Evolutionary conservation across 371 early-diverging fungal species (phyloP).

Genomic region (Mucor indicus): DNA sequence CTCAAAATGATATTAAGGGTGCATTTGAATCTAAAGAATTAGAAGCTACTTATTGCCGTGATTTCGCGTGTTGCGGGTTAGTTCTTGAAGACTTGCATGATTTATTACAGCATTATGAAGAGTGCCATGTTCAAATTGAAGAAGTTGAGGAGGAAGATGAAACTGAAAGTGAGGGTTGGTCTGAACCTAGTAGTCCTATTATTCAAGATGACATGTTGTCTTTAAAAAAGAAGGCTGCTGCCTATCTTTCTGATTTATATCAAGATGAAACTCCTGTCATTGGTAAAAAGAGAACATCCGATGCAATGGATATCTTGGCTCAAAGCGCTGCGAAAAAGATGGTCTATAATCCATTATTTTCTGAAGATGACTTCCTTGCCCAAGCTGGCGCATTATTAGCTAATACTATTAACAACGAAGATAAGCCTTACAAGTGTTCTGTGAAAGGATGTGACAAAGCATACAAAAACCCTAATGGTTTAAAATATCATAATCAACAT

Average conservation of each 20-base stretch:
- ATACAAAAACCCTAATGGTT: conserved; percentile 98
- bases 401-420: conserved; percentile 37
- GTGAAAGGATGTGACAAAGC: conserved; percentile 91
- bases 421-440: conserved; percentile 85
- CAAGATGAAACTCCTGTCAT: conserved; percentile 18
- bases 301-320: conserved; percentile 41
- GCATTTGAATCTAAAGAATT: conserved; percentile 64
- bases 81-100: conserved; percentile 86
- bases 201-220: conserved; percentile 23
- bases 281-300: conserved; percentile 40
- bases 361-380: conserved; percentile 49
- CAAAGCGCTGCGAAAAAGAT: conserved; percentile 45
- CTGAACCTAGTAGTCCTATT: conserved; percentile 30
- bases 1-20: conserved; percentile 39
- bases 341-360: conserved; percentile 32
- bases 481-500: conserved; percentile 94
- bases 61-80: conserved; percentile 92
- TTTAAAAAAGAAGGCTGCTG: conserved; percentile 40
- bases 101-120: conserved; percentile 93
- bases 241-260: conserved; percentile 46
- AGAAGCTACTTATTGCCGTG: conserved; percentile 88
- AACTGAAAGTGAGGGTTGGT: conserved; percentile 29
- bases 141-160: conserved; percentile 62
- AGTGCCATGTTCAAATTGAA: conserved; percentile 87
- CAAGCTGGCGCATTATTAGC: conserved; percentile 50